Percentiles rank a stretch among this genome's conserved stretches.
phyloP scores from a whole-genome alignment of 768 basidiomycete species.

The Xanthoconium stramineum region DNA sequence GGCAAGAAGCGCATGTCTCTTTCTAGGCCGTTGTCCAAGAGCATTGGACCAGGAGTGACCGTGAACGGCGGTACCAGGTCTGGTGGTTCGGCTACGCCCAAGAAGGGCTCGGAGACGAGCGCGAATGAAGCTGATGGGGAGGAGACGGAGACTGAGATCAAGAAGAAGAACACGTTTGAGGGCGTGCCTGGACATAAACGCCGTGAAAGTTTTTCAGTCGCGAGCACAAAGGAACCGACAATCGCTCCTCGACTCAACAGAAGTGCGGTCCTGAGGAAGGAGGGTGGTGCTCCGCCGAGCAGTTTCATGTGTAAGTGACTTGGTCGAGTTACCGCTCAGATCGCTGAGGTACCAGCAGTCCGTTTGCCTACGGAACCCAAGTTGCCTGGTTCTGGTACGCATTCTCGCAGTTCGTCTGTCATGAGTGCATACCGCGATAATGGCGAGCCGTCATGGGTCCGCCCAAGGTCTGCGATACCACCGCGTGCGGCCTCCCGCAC shows the following conservation, averaged over 20 bases:
- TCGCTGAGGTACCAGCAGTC: constrained; percentile 36
- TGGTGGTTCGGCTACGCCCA: constrained; percentile 9
- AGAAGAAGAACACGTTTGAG: constrained; percentile 55
- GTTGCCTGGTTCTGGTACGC: constrained; percentile 34
- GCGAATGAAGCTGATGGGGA: constrained; percentile 30
- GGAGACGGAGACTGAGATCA: constrained; percentile 25
- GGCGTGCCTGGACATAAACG: constrained; percentile 86
- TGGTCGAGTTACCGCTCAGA: neutral
- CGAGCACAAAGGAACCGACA: constrained; percentile 43
- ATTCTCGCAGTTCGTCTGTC: constrained; percentile 43
- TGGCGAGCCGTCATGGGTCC: constrained; percentile 9
- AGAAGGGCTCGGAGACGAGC: constrained; percentile 12
- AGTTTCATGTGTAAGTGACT: constrained; percentile 67
- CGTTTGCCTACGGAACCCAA: constrained; percentile 42
- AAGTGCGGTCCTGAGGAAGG: constrained; percentile 45
- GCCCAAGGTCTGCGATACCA: constrained; percentile 19
- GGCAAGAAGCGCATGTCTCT: constrained; percentile 38
- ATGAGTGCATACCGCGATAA: constrained; percentile 29
- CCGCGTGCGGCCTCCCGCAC: constrained; percentile 45
- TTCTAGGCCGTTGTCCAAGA: constrained; percentile 18
- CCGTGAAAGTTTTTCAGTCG: constrained; percentile 68
- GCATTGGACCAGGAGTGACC: neutral
- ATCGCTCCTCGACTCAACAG: constrained; percentile 44
- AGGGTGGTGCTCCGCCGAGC: constrained; percentile 51
- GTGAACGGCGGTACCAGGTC: constrained; percentile 5